These are phyloP conservation scores for Hypoxylon sp. DNA, from an alignment of 2,329 filamentous ascomycete genomes.

Conservation along the genomic window DNA sequence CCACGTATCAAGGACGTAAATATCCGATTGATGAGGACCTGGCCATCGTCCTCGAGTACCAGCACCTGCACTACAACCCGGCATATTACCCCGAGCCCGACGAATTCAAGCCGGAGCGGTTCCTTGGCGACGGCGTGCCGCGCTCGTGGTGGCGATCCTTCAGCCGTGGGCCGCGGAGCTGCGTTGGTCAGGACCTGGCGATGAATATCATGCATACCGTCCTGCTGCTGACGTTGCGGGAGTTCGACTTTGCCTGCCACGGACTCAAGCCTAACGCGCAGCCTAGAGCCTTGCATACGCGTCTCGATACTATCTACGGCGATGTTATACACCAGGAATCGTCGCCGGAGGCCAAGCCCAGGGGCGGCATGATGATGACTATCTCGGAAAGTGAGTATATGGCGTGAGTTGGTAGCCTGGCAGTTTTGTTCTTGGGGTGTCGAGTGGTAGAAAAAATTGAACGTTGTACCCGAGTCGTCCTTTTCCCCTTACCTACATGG, in stretches of 20 bases:
- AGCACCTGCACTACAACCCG: neutral
- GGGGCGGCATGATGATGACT: neutral
- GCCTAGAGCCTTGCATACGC: neutral
- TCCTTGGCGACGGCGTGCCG: neutral
- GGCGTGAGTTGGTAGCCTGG: neutral
- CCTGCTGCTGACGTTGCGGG: neutral
- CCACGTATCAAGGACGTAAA: neutral
- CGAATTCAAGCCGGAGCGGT: neutral
- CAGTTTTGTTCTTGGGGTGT: too few relatives aligned
- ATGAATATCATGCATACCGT: neutral
- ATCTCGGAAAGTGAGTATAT: neutral
- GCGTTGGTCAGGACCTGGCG: neutral
- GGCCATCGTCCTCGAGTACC: neutral
- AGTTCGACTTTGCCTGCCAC: neutral
- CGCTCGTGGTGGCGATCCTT: neutral
- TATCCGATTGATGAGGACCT: neutral
- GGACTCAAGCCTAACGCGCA: neutral
- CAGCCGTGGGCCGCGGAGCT: neutral
- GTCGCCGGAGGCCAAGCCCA: neutral
- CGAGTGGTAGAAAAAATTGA: too few relatives aligned
- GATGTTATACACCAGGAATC: neutral
- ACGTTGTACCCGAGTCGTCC: too few relatives aligned
- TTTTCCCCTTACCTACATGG: too few relatives aligned
- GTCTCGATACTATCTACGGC: neutral
- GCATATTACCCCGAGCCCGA: neutral